Evolutionary conservation across 192 early-diverging fungal species (phyloP).

Genomic region (Coemansia sp.): DNA sequence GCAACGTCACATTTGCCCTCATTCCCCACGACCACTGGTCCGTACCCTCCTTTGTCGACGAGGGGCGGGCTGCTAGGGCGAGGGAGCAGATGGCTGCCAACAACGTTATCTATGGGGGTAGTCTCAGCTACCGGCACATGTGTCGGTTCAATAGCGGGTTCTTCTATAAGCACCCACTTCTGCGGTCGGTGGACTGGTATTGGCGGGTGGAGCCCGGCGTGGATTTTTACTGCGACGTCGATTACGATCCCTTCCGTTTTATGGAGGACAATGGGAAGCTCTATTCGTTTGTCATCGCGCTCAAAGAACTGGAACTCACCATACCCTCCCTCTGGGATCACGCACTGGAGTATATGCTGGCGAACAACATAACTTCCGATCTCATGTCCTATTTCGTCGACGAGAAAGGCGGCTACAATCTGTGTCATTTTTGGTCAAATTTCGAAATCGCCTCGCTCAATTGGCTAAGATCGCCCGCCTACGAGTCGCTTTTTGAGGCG

Average conservation of each 20-base stretch:
- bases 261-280: conserved; percentile 74
- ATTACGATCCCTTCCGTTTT: conserved; percentile 80
- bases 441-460: conserved; percentile 75
- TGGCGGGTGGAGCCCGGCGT: conserved; percentile 90
- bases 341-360: conserved; percentile 42
- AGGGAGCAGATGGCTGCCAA: conserved; percentile 61
- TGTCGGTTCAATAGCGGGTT: conserved; percentile 66
- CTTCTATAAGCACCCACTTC: conserved; percentile 67
- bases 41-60: conserved; percentile 53
- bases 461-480: conserved; percentile 59
- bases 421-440: conserved; percentile 81
- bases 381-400: conserved; percentile 43
- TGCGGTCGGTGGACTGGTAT: conserved; percentile 75
- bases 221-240: conserved; percentile 76
- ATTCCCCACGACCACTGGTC: conserved; percentile 57
- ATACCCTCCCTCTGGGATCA: conserved; percentile 59
- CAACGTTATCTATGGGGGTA: conserved; percentile 70
- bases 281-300: conserved; percentile 65
- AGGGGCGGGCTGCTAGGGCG: conserved; percentile 12
- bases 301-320: conserved; percentile 56
- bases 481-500: conserved; percentile 63
- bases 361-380: conserved; percentile 28
- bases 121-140: conserved; percentile 85
- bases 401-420: conserved; percentile 55
- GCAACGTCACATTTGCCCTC: conserved; percentile 57